A percentile compares a stretch with the other conserved stretches of the same genome.
These are phyloP conservation scores for Adansonia grandidieri DNA, from an alignment of 441 rosid genomes.

Conservation along the genomic window DNA sequence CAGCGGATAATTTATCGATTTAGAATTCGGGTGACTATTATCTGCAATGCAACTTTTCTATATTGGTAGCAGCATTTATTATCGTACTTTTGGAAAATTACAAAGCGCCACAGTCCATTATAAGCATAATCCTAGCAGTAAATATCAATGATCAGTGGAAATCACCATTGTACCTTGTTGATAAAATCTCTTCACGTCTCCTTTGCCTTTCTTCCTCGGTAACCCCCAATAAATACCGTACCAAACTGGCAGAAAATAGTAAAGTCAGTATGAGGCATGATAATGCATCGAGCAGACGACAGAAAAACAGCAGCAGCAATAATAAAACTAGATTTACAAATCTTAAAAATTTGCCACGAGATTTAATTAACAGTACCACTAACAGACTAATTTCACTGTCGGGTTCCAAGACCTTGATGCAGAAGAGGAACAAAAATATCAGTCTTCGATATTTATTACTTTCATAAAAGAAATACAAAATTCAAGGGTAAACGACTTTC, in stretches of 20 bases:
- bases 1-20: not conserved
- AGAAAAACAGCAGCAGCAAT: not conserved
- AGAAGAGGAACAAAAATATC: not conserved
- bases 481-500: not conserved
- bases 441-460: not conserved
- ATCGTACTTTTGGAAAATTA: not conserved
- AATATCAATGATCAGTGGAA: not conserved
- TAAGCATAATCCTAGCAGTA: not conserved
- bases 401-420: not conserved
- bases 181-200: conserved; percentile 86
- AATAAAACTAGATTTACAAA: not conserved
- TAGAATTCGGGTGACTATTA: not conserved
- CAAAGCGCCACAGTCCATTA: not conserved
- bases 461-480: not conserved
- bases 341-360: not conserved
- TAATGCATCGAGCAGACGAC: not conserved
- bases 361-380: not conserved
- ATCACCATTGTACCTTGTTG: conserved; percentile 68
- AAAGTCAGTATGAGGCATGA: not conserved
- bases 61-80: not conserved
- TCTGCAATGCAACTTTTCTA: not conserved
- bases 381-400: not conserved
- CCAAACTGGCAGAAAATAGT: conserved; percentile 52
- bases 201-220: conserved; percentile 83
- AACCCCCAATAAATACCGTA: conserved; percentile 71